A percentile compares a stretch with the other conserved stretches of the same genome.
Evolutionary conservation across 2,329 filamentous ascomycete species (phyloP).

Genomic region (Parascedosporium putredinis): DNA sequence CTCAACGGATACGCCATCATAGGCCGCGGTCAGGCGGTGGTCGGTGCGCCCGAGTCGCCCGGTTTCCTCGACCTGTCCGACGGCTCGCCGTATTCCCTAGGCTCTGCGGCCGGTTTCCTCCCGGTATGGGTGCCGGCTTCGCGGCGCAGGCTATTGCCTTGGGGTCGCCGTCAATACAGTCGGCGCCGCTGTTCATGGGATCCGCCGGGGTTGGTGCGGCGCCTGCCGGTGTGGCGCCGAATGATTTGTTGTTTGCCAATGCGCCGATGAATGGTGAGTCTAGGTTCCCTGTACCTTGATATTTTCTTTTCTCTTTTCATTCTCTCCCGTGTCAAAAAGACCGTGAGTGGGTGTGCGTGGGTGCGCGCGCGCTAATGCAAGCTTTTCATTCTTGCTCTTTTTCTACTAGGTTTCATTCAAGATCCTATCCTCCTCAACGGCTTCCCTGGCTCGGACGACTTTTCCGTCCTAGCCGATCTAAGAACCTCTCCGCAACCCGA

Average conservation of each 20-base stretch:
- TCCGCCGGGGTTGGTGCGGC: not conserved
- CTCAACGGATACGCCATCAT: slow-evolving; percentile 40
- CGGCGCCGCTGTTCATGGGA: not conserved
- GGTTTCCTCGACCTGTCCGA: slow-evolving; percentile 36
- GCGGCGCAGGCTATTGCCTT: not conserved
- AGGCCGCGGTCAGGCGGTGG: slow-evolving; percentile 18
- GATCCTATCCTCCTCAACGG: not conserved
- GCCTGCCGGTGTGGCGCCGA: slow-evolving; percentile 19
- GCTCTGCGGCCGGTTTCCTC: slow-evolving; percentile 22
- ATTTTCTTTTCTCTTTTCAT: too few species aligned
- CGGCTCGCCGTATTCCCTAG: slow-evolving; percentile 18
- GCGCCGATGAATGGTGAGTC: slow-evolving; percentile 23
- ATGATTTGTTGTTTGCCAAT: slow-evolving; percentile 28
- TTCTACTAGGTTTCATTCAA: not conserved
- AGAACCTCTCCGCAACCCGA: not conserved
- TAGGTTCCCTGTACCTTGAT: too few species aligned
- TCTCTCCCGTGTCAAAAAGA: too few species aligned
- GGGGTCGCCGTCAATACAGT: not conserved
- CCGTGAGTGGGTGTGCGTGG: too few species aligned
- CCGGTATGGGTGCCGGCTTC: slow-evolving; percentile 14
- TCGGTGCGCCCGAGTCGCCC: slow-evolving; percentile 17
- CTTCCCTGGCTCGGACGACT: not conserved
- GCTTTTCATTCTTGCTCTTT: not conserved
- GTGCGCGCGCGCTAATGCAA: not conserved
- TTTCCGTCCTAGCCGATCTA: not conserved